A percentile compares a stretch with the other conserved stretches of the same genome.
Evolutionary conservation across 169 alveolate species (phyloP).

Genomic region (Cyclospora cayetanensis): DNA sequence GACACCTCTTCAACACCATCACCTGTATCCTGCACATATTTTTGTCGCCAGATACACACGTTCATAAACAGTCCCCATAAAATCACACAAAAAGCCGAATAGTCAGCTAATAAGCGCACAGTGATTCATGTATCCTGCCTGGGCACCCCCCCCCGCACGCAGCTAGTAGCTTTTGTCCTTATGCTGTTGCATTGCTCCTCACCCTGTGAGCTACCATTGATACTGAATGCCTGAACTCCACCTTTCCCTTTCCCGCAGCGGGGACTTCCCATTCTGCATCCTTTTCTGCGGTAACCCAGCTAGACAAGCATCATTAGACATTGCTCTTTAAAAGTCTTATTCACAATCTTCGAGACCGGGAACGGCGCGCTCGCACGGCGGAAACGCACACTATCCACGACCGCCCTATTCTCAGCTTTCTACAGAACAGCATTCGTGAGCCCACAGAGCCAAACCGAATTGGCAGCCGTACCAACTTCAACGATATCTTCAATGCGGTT

Average conservation of each 20-base stretch:
- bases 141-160: too few relatives aligned
- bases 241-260: conserved; percentile 67
- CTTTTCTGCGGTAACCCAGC: conserved; percentile 33
- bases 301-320: background rate
- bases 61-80: too few relatives aligned
- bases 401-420: too few relatives aligned
- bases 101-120: too few relatives aligned
- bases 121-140: too few relatives aligned
- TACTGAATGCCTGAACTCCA: conserved; percentile 52
- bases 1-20: conserved; percentile 26
- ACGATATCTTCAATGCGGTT: conserved; percentile 44
- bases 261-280: conserved; percentile 72
- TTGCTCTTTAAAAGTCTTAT: background rate
- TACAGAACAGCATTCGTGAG: too few relatives aligned
- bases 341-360: too few relatives aligned
- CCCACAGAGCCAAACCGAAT: too few relatives aligned
- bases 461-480: conserved; percentile 29
- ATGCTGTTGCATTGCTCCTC: too few relatives aligned
- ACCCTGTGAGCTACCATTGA: conserved; percentile 63
- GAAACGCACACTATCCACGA: background rate
- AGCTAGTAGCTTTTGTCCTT: too few relatives aligned
- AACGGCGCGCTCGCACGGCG: background rate
- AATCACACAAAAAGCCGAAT: too few relatives aligned
- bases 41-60: too few relatives aligned
- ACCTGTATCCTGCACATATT: conserved; percentile 40